These are phyloP conservation scores for Immersiella caudata DNA, from an alignment of 495 filamentous ascomycete genomes.

Conservation along the genomic window DNA sequence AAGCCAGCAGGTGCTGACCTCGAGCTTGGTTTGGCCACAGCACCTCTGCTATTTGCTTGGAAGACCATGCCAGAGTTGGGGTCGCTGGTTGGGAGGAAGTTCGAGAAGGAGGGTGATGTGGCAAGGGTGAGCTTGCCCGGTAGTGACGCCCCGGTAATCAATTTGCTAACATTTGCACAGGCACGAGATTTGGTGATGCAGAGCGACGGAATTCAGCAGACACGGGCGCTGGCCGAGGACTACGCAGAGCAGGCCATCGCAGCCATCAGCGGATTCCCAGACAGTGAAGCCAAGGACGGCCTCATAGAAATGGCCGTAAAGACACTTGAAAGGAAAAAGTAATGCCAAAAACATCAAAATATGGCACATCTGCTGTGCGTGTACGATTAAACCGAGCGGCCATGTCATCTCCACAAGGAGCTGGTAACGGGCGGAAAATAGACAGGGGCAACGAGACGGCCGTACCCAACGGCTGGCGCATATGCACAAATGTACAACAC, in stretches of 20 bases:
- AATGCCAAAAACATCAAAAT: slow-evolving; percentile 28
- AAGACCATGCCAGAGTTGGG: slow-evolving; percentile 85
- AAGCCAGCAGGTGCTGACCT: slow-evolving; percentile 95
- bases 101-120: slow-evolving; percentile 80
- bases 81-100: slow-evolving; percentile 87
- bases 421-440: slow-evolving; percentile 13
- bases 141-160: neutral
- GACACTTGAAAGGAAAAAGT: slow-evolving; percentile 87
- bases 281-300: slow-evolving; percentile 88
- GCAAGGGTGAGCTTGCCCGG: slow-evolving; percentile 60
- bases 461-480: slow-evolving; percentile 22
- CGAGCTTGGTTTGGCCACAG: slow-evolving; percentile 93
- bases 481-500: slow-evolving; percentile 12
- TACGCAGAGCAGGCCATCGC: slow-evolving; percentile 87
- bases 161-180: slow-evolving; percentile 48
- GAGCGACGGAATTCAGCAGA: slow-evolving; percentile 88
- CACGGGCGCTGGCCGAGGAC: slow-evolving; percentile 82
- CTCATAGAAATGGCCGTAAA: slow-evolving; percentile 92
- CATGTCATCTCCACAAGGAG: neutral
- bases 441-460: slow-evolving; percentile 8
- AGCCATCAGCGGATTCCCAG: slow-evolving; percentile 79
- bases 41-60: slow-evolving; percentile 94
- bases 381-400: neutral
- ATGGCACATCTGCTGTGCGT: neutral
- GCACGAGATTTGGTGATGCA: slow-evolving; percentile 80